Evolutionary conservation across 495 filamentous ascomycete species (phyloP), one percentile per base, ranked within the genome.

Genomic region (Saxophila tyrrhenica): DNA sequence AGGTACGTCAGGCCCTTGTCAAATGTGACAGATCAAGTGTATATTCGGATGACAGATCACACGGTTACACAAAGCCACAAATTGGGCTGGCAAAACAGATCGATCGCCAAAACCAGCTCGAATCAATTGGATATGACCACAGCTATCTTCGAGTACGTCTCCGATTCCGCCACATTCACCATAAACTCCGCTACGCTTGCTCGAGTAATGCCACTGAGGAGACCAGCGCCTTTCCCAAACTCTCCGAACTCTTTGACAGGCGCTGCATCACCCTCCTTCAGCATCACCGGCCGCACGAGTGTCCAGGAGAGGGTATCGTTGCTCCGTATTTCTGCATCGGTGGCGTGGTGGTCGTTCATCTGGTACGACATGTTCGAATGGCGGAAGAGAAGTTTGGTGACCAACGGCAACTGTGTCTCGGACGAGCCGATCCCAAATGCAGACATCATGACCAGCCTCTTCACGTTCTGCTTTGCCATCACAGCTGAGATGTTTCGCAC

Each of bases 121-220:
- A 39, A 39, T 69, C 50, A 69, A 56, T 70, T 69, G n/a, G 58
- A 73, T 51, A 74, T 69, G 22, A 74, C 70, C 44, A 70, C 64
- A 50, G 68, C 63, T 46, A 51, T 67, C 29, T 65, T 61, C 57
- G 68, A 61, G 64, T 62, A 71, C 32, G 58, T 61, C 20, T 56
- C 62, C 38, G 60, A 65, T 59, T 69, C 66, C 22, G 59, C 65
- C 38, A 69, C 70, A 61, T 72, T 67, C 25, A 75, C 67, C 65
- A 74, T 53, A 60, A 66, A 74, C 54, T 44, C 55, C 25, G 70
- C 73, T 5, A 73, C 68, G 55, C 72, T 73, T 35, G 50, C 59
- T 62, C 70, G 67, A 23, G 67, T 68, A 39, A 73, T 68, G 38
- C 56, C 61, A 11, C 57, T 51, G 41, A 69, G 45, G 48, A 62